These are phyloP conservation scores for Solanum raphanifolium DNA, from an alignment of 257 asterid genomes.

Conservation along the genomic window DNA sequence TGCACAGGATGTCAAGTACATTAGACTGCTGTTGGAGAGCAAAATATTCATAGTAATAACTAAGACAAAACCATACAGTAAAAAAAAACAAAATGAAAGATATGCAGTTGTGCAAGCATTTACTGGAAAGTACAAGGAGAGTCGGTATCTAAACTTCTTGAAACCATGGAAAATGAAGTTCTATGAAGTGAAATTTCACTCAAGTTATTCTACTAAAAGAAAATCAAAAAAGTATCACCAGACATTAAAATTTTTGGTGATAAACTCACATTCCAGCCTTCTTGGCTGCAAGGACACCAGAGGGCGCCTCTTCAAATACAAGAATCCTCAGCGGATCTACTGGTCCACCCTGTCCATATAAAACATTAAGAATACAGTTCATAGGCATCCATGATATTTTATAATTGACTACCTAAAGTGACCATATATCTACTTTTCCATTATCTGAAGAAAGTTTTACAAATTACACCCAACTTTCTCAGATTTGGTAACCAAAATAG, in stretches of 20 bases:
- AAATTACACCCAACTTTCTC: not conserved
- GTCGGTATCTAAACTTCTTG: not conserved
- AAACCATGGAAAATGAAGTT: not conserved
- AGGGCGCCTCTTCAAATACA: slow-evolving; percentile 94
- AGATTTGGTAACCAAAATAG: not conserved
- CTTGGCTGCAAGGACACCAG: slow-evolving; percentile 87
- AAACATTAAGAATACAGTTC: not conserved
- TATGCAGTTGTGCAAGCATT: not conserved
- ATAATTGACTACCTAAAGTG: not conserved
- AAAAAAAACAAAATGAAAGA: not conserved
- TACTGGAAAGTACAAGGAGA: not conserved
- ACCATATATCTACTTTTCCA: not conserved
- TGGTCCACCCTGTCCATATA: slow-evolving; percentile 48
- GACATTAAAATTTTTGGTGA: not conserved
- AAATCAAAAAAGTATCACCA: not conserved
- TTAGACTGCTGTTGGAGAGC: not conserved
- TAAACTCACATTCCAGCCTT: slow-evolving; percentile 79
- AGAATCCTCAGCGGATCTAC: slow-evolving; percentile 48
- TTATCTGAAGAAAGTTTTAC: not conserved
- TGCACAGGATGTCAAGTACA: not conserved
- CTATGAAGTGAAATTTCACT: not conserved
- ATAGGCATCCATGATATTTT: not conserved
- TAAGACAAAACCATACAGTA: not conserved
- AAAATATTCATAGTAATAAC: not conserved
- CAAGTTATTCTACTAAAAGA: not conserved